Evolutionary conservation across 2,329 filamentous ascomycete species (phyloP).

Genomic region (Epichloe festucae): DNA sequence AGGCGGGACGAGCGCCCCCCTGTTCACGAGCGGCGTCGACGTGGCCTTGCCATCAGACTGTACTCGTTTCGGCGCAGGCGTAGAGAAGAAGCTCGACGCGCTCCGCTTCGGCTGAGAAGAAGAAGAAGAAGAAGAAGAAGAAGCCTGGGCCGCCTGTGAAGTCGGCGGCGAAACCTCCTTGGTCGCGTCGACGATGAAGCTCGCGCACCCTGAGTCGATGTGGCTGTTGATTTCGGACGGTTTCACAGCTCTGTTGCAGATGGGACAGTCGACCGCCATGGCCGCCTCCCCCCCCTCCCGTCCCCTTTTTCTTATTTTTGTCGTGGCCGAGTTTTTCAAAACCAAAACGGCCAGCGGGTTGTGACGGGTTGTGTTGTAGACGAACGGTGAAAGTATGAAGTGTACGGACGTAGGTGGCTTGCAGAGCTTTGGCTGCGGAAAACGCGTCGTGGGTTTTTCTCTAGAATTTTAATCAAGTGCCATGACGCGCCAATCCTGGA

Average conservation of each 20-base stretch:
- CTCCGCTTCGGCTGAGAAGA: conserved; percentile 37
- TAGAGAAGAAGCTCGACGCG: conserved; percentile 48
- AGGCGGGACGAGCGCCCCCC: conserved; percentile 10
- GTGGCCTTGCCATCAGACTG: conserved; percentile 15
- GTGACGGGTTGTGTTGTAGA: too few relatives aligned
- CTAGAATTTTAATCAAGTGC: too few relatives aligned
- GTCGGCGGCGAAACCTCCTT: conserved; percentile 19
- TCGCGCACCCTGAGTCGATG: conserved; percentile 70
- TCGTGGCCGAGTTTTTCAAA: too few relatives aligned
- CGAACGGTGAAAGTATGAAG: too few relatives aligned
- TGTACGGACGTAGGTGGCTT: too few relatives aligned
- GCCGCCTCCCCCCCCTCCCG: background rate
- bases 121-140: background rate
- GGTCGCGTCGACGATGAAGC: conserved; percentile 43
- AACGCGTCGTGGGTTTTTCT: too few relatives aligned
- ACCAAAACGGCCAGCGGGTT: too few relatives aligned
- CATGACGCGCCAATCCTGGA: too few relatives aligned
- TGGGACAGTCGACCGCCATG: conserved; percentile 59
- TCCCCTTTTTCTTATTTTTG: background rate
- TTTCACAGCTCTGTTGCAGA: conserved; percentile 63
- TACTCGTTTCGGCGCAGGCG: conserved; percentile 43
- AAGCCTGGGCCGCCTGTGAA: conserved; percentile 7
- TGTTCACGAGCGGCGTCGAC: conserved; percentile 21
- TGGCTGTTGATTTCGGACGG: conserved; percentile 73
- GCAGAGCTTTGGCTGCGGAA: too few relatives aligned